Evolutionary conservation across 306 rosid species (phyloP).

Genomic region (Prunus fruticosa): DNA sequence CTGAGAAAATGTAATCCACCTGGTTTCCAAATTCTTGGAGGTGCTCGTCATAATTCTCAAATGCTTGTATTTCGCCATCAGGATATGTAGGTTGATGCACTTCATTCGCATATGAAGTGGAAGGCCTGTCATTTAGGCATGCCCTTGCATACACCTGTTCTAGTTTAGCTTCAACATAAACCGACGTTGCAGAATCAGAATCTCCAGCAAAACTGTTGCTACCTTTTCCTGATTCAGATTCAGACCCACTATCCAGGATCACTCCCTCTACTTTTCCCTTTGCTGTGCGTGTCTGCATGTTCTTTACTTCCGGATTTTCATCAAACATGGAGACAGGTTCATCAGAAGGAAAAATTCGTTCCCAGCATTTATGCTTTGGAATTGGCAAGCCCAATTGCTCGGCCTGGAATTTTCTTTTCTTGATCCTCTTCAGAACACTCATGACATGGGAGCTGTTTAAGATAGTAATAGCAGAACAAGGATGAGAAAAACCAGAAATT

Average conservation of each 20-base stretch:
- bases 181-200: conserved; percentile 46
- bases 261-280: conserved; percentile 13
- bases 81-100: background rate
- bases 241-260: conserved; percentile 21
- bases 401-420: conserved; percentile 63
- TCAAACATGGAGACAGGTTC: conserved; percentile 25
- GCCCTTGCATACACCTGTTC: conserved; percentile 33
- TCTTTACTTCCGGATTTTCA: conserved; percentile 30
- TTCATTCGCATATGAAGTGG: conserved; percentile 16
- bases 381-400: conserved; percentile 56
- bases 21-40: conserved; percentile 36
- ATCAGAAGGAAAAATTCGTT: conserved; percentile 31
- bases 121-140: conserved; percentile 24
- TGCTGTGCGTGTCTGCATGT: background rate
- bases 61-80: conserved; percentile 22
- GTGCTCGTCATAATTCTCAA: conserved; percentile 41
- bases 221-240: conserved; percentile 48
- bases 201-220: conserved; percentile 53
- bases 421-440: conserved; percentile 28
- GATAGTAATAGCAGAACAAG: background rate
- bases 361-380: conserved; percentile 59
- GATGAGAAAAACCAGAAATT: background rate
- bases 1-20: conserved; percentile 30
- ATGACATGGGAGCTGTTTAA: conserved; percentile 36
- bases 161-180: conserved; percentile 36